Percentiles rank a stretch among this genome's conserved stretches.
Evolutionary conservation across 208 protist genomes (phyloP).

Genomic region (Leishmania braziliensis): DNA sequence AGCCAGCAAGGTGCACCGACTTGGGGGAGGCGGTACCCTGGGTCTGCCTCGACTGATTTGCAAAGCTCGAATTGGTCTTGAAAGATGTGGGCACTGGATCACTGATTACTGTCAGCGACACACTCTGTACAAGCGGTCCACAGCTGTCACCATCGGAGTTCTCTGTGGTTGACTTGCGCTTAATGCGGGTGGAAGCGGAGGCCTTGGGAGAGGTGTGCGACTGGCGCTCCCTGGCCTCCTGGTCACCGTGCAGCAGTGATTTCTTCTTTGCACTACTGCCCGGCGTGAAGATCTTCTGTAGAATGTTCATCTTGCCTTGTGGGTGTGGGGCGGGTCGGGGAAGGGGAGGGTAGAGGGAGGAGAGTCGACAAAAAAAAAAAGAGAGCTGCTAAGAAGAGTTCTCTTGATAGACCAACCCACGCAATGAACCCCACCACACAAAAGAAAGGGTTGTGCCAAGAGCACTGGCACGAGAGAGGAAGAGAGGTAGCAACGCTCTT

Average conservation of each 20-base stretch:
- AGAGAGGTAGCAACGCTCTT: background rate
- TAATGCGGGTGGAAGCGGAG: slow-evolving; percentile 7
- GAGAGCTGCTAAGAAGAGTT: background rate
- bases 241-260: slow-evolving; percentile 10
- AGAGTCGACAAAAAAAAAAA: background rate
- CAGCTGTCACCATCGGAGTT: slow-evolving; percentile 14
- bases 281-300: slow-evolving; percentile 36
- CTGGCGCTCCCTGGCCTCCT: background rate
- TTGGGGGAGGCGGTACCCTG: slow-evolving; percentile 4
- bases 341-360: background rate
- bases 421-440: background rate
- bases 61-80: slow-evolving; percentile 34
- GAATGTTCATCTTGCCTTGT: slow-evolving; percentile 15
- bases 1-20: background rate
- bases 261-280: slow-evolving; percentile 25
- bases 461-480: background rate
- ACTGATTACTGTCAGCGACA: slow-evolving; percentile 34
- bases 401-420: background rate
- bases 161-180: slow-evolving; percentile 16
- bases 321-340: background rate
- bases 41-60: slow-evolving; percentile 5
- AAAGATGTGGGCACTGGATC: slow-evolving; percentile 49
- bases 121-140: slow-evolving; percentile 8
- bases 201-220: slow-evolving; percentile 3
- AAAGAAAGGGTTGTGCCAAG: background rate